Percentiles rank a stretch among this genome's conserved stretches.
Conservation (phyloP, 208 protist genomes). For the Angomonas ambiguus region DNA sequence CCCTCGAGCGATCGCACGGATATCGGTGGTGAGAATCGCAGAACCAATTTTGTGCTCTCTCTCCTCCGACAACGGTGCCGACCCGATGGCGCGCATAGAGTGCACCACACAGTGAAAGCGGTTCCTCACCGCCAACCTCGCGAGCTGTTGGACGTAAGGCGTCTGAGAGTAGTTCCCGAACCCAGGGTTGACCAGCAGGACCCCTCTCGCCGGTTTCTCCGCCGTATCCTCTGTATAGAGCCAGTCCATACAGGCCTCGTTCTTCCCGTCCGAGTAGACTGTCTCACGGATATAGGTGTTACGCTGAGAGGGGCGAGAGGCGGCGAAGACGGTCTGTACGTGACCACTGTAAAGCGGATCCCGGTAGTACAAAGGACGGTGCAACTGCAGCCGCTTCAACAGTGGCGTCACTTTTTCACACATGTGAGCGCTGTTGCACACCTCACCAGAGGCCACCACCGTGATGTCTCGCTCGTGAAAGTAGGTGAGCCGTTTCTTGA, state of each 20-base stretch:
- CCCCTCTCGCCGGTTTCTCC: conserved; percentile 11
- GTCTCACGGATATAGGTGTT: conserved; percentile 39
- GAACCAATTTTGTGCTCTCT: conserved; percentile 5
- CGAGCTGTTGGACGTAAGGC: conserved; percentile 32
- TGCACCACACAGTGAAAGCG: conserved; percentile 43
- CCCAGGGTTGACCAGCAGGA: conserved; percentile 48
- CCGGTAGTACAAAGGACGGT: conserved; percentile 29
- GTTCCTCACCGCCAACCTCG: conserved; percentile 13
- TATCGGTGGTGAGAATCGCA: conserved; percentile 39
- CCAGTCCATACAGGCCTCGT: conserved; percentile 60
- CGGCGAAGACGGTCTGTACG: conserved; percentile 44
- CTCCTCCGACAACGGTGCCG: conserved; percentile 28
- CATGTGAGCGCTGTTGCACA: not conserved
- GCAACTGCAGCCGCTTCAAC: conserved; percentile 10
- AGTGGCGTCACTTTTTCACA: not conserved
- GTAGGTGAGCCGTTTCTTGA: conserved; percentile 19
- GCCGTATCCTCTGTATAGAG: conserved; percentile 14
- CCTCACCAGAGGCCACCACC: conserved; percentile 14
- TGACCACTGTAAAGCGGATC: conserved; percentile 49
- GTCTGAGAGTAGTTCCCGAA: conserved; percentile 39
- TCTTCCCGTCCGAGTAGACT: conserved; percentile 33
- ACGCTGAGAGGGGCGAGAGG: conserved; percentile 16
- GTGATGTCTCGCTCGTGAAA: conserved; percentile 19
- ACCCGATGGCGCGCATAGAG: conserved; percentile 54
- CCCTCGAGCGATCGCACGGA: conserved; percentile 23